phyloP scores from a whole-genome alignment of 2,329 filamentous ascomycete species.

The Lasiodiplodia citricola region DNA sequence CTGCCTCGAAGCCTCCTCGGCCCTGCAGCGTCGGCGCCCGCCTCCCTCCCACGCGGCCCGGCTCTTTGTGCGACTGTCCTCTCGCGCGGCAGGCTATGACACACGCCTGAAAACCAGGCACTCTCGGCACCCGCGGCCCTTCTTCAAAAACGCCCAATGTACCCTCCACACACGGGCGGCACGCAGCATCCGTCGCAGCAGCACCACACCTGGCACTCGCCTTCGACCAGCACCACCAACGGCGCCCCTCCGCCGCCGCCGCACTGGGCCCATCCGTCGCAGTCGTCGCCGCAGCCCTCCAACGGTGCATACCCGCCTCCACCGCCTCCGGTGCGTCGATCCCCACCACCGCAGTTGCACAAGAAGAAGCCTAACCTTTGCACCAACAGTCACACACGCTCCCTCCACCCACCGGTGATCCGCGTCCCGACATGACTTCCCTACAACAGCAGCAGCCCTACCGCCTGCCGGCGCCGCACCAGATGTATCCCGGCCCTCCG shows the following conservation, averaged over 20 bases:
- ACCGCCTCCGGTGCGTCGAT: constrained; percentile 43
- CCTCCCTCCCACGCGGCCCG: constrained; percentile 20
- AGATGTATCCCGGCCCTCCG: constrained; percentile 51
- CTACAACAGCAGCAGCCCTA: constrained; percentile 50
- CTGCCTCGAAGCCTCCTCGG: constrained; percentile 21
- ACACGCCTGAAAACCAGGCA: constrained; percentile 22
- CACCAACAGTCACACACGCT: constrained; percentile 23
- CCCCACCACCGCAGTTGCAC: constrained; percentile 28
- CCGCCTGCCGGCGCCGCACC: constrained; percentile 52
- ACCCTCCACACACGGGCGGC: constrained; percentile 28
- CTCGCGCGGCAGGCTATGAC: constrained; percentile 11
- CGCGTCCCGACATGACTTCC: constrained; percentile 52
- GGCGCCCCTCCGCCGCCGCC: constrained; percentile 10
- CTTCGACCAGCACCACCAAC: constrained; percentile 29
- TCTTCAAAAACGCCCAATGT: constrained; percentile 26
- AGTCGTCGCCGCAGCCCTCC: constrained; percentile 38
- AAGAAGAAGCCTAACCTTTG: constrained; percentile 27
- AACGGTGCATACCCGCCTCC: constrained; percentile 43
- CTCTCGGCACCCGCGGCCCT: constrained; percentile 21
- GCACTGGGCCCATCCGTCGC: constrained; percentile 24
- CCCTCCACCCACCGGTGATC: constrained; percentile 39
- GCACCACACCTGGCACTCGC: constrained; percentile 29
- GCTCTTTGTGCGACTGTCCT: constrained; percentile 21
- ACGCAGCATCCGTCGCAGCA: constrained; percentile 41
- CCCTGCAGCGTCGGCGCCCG: constrained; percentile 20